These are phyloP conservation scores for Rhizophagus sp. DNA, from an alignment of 192 early-diverging fungal genomes.

Conservation along the genomic window DNA sequence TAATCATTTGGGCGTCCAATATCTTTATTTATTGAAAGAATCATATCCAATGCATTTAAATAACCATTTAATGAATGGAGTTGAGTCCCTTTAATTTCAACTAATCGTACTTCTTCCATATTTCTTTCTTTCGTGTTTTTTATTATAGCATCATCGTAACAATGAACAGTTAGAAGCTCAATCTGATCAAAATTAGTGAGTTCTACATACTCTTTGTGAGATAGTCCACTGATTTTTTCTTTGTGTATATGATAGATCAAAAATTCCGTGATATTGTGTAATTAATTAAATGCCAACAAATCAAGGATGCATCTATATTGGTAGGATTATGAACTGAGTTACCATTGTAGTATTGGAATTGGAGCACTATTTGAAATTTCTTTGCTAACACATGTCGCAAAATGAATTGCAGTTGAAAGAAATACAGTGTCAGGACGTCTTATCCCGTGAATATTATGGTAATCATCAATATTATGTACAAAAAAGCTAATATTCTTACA, in stretches of 20 bases:
- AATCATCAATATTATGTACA: background rate
- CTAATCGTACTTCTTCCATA: background rate
- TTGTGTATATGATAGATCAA: slow-evolving; percentile 1
- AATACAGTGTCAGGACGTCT: background rate
- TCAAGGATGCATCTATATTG: background rate
- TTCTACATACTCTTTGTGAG: background rate
- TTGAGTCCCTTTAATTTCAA: background rate
- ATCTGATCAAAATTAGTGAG: background rate
- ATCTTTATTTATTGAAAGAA: slow-evolving; percentile 4
- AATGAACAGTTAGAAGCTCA: background rate
- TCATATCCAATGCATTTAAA: background rate
- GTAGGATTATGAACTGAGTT: background rate
- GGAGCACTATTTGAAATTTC: background rate
- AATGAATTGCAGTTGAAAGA: background rate
- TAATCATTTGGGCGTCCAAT: background rate
- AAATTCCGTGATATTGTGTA: background rate
- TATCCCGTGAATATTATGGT: background rate
- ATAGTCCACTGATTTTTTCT: background rate
- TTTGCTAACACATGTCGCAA: background rate
- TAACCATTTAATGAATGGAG: background rate
- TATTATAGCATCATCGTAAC: background rate
- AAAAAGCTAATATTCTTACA: background rate
- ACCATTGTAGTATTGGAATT: slow-evolving; percentile 2
- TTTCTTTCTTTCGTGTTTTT: background rate
- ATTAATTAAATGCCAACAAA: background rate